Evolutionary conservation across 306 rosid genomes (phyloP), one percentile per base, ranked within the genome.

Genomic region (Sicyos edulis): DNA sequence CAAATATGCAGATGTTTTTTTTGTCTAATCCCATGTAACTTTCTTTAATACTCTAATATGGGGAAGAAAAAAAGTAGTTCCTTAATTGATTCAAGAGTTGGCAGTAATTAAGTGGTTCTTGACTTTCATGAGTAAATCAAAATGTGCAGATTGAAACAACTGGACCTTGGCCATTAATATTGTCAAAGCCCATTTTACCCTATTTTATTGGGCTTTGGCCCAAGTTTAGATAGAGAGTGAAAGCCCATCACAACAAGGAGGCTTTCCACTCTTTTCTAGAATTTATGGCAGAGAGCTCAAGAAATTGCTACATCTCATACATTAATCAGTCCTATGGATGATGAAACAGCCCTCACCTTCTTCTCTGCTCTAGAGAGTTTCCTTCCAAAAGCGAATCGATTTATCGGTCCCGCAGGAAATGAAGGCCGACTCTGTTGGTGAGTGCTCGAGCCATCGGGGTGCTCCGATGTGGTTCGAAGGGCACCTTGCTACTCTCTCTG

Each of bases 401-500:
- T 89, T 84, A 79, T 92, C 96, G 16, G 83, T 88, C 68, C 98
- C 98, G 60, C 91, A 90, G 52, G 98, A 84, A 78, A 90, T 76
- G 60, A 90, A 90, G 50, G 96, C 86, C 0, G 89, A 81, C 75
- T 90, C 98, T 8, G 70, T 15, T 16, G 89, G 91, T 1, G 93
- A 92, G 84, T 92, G 96, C 45, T 87, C 98, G 53, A 92, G 88
- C 96, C 98, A 90, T 65, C 98, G 96, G 16, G 95, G 96, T 13
- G 88, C 90, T 42, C 96, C 98, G 16, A 76, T 76, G 73, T 90
- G 98, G 84, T 86, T 88, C 34, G 98, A 92, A 49, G 98, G 96
- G 90, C 96, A 87, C 74, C 83, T 85, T 47, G 93, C 96, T 32
- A 92, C 89, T 69, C 81, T 81, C 61, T 90, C 98, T 61, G 96